phyloP scores from a whole-genome alignment of 805 yeast genomes.

The Deakozyma indianensis region DNA sequence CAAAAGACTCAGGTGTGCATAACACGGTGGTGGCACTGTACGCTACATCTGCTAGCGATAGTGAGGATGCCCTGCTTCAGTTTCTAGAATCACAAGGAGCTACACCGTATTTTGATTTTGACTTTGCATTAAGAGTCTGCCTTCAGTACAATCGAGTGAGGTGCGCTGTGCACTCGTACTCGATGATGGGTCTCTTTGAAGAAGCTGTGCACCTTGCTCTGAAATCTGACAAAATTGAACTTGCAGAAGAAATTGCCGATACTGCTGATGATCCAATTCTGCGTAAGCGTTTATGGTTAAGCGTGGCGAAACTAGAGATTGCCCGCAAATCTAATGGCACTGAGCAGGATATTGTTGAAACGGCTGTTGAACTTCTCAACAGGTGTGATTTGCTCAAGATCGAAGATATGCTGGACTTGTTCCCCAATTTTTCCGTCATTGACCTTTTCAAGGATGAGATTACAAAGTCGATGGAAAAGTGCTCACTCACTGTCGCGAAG shows the following conservation, averaged over 20 bases:
- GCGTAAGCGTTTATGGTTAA: slow-evolving; percentile 62
- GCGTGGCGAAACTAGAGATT: slow-evolving; percentile 35
- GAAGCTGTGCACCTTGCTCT: slow-evolving; percentile 72
- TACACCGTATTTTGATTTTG: slow-evolving; percentile 39
- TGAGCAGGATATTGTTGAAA: slow-evolving; percentile 10
- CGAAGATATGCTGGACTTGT: slow-evolving; percentile 69
- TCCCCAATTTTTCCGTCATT: slow-evolving; percentile 72
- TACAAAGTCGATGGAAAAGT: slow-evolving; percentile 60
- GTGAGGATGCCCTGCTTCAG: slow-evolving; percentile 3
- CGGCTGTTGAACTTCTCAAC: slow-evolving; percentile 13
- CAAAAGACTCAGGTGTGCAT: slow-evolving; percentile 1
- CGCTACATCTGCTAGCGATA: slow-evolving; percentile 1
- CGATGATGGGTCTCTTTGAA: slow-evolving; percentile 54
- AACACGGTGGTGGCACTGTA: slow-evolving; percentile 7
- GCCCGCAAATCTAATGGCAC: slow-evolving; percentile 13
- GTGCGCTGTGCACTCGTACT: slow-evolving; percentile 61
- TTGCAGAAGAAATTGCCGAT: slow-evolving; percentile 45
- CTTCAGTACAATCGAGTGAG: slow-evolving; percentile 40
- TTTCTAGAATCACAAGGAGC: slow-evolving; percentile 5
- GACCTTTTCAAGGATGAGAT: slow-evolving; percentile 77
- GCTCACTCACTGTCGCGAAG: slow-evolving; percentile 50
- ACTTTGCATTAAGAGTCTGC: slow-evolving; percentile 63
- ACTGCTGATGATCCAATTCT: slow-evolving; percentile 32
- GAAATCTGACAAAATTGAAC: slow-evolving; percentile 35
- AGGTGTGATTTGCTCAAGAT: slow-evolving; percentile 31